These are phyloP conservation scores for Lobosporangium transversale DNA, from an alignment of 192 early-diverging fungal species.

Conservation along the genomic window DNA sequence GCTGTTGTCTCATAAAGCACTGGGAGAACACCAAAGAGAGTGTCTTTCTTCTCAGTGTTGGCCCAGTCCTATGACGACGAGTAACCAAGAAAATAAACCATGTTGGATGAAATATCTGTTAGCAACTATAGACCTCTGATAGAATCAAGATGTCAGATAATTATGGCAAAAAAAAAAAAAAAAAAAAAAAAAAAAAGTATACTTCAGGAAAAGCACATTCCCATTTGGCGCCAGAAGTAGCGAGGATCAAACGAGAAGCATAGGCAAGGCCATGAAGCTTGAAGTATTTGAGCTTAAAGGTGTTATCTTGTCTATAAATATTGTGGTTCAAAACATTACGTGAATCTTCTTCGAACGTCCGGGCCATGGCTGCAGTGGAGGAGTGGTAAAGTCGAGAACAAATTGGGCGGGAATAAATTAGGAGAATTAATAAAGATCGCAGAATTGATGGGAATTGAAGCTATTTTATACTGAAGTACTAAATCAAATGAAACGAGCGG, in stretches of 20 bases:
- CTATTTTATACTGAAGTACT: too few species aligned
- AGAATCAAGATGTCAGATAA: background rate
- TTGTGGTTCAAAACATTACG: constrained; percentile 32
- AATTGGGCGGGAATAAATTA: too few species aligned
- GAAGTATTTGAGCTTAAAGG: constrained; percentile 33
- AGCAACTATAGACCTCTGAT: too few species aligned
- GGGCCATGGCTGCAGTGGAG: constrained; percentile 12
- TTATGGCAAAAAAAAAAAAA: background rate
- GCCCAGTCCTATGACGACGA: constrained; percentile 20
- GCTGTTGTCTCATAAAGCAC: constrained; percentile 30
- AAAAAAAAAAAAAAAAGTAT: background rate
- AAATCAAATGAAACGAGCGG: too few species aligned
- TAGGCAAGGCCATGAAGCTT: constrained; percentile 14
- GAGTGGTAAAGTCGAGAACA: background rate
- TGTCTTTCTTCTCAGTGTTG: constrained; percentile 20
- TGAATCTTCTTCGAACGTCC: constrained; percentile 18
- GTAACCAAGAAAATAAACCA: background rate
- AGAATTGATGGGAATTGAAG: too few species aligned
- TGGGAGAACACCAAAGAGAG: constrained; percentile 26
- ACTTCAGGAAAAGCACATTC: constrained; percentile 31
- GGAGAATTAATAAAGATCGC: too few species aligned
- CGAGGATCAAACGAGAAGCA: constrained; percentile 20
- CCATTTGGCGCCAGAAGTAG: constrained; percentile 27
- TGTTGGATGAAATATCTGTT: too few species aligned
- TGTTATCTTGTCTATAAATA: constrained; percentile 47